Evolutionary conservation across 2,329 filamentous ascomycete species (phyloP).

Genomic region (Colletotrichum endophyticum): DNA sequence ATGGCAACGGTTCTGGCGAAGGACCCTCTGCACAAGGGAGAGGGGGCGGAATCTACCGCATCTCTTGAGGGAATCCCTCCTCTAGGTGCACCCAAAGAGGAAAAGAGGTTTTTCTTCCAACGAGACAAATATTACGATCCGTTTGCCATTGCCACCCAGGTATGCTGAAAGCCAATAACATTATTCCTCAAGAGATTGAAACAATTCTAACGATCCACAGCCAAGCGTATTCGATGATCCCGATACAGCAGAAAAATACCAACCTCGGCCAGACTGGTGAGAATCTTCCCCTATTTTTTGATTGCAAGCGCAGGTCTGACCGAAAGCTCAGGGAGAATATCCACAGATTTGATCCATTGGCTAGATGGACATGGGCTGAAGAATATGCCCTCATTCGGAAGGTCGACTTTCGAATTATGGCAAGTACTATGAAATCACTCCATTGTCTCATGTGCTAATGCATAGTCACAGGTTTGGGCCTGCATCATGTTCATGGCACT

Average conservation of each 20-base stretch:
- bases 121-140: slow-evolving; percentile 26
- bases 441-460: slow-evolving; percentile 41
- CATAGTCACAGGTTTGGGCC: slow-evolving; percentile 43
- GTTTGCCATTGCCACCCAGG: slow-evolving; percentile 39
- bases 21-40: neutral
- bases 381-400: slow-evolving; percentile 42
- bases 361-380: slow-evolving; percentile 46
- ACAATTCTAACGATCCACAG: slow-evolving; percentile 6
- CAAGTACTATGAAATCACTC: slow-evolving; percentile 40
- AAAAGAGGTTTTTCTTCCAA: slow-evolving; percentile 38
- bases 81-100: slow-evolving; percentile 26
- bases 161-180: neutral
- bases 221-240: slow-evolving; percentile 44
- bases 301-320: neutral
- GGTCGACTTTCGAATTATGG: slow-evolving; percentile 47
- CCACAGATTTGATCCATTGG: slow-evolving; percentile 52
- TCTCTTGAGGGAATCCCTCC: slow-evolving; percentile 26
- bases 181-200: neutral
- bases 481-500: slow-evolving; percentile 55
- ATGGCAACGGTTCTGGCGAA: slow-evolving; percentile 23
- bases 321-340: slow-evolving; percentile 37
- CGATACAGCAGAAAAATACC: slow-evolving; percentile 37
- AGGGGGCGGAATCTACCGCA: neutral
- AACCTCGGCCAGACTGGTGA: slow-evolving; percentile 31
- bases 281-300: neutral